Percentiles rank a stretch among this genome's conserved stretches.
Evolutionary conservation across 106 monocot species (phyloP).

Genomic region (Narthecium ossifragum): DNA sequence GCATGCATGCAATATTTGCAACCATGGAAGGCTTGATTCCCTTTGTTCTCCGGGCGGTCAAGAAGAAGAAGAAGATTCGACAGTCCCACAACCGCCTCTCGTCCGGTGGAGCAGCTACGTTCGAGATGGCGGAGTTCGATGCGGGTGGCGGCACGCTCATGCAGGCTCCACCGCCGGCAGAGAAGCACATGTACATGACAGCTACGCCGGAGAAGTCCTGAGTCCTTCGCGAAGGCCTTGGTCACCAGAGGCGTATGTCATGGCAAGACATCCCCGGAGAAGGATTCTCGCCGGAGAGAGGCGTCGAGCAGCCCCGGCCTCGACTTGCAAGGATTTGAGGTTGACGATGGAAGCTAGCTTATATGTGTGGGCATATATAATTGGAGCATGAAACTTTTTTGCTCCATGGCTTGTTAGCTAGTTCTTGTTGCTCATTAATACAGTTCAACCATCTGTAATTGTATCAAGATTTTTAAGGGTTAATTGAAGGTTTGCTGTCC

Average conservation of each 20-base stretch:
- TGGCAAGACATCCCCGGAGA: not conserved
- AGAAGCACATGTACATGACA: not conserved
- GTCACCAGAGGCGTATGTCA: conserved; percentile 1
- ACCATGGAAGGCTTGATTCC: not conserved
- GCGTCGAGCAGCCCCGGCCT: not conserved
- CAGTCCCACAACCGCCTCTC: not conserved
- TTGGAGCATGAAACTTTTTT: no score
- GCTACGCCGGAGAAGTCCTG: not conserved
- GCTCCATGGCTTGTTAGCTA: no score
- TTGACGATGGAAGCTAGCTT: no score
- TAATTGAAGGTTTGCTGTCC: no score
- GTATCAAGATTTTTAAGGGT: no score
- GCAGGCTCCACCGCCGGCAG: not conserved
- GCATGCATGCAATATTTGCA: not conserved
- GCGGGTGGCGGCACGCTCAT: not conserved
- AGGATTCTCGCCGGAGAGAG: not conserved
- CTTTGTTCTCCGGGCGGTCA: not conserved
- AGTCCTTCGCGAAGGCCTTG: not conserved
- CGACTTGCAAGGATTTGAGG: no score
- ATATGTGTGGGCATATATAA: no score
- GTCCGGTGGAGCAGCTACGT: not conserved
- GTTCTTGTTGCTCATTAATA: no score
- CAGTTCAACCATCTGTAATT: no score
- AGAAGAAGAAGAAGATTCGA: not conserved
- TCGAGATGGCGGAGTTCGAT: not conserved